phyloP scores from a whole-genome alignment of 805 yeast species.

The Myxozyma monticola region DNA sequence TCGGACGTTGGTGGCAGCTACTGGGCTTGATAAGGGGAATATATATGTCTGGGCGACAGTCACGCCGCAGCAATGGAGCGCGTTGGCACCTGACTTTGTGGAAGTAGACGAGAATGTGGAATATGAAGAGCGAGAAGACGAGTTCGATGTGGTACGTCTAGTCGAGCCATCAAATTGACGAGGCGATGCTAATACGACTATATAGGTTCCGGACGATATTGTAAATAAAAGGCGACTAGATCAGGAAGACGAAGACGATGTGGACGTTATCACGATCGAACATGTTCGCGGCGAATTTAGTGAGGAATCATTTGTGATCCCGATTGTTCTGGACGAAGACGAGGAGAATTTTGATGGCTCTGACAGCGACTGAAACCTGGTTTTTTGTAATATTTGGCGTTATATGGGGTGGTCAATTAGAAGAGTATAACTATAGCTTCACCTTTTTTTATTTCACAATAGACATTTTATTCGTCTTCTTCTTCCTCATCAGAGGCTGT shows the following conservation, averaged over 20 bases:
- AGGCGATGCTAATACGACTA: background rate
- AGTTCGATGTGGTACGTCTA: conserved; percentile 68
- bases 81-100: conserved; percentile 93
- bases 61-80: conserved; percentile 93
- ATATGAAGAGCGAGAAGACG: conserved; percentile 86
- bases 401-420: background rate
- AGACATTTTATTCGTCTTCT: background rate
- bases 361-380: conserved; percentile 21
- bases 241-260: conserved; percentile 57
- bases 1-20: conserved; percentile 72
- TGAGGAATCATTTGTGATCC: conserved; percentile 58
- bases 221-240: conserved; percentile 60
- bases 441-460: background rate
- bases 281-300: conserved; percentile 55
- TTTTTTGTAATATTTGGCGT: background rate
- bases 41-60: conserved; percentile 79
- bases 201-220: conserved; percentile 52
- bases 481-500: conserved; percentile 25
- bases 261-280: conserved; percentile 70
- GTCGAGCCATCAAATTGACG: background rate
- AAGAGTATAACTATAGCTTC: background rate
- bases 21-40: conserved; percentile 81
- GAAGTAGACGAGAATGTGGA: conserved; percentile 90
- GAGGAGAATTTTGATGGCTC: conserved; percentile 30
- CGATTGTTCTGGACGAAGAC: conserved; percentile 43